Base-by-base conservation (phyloP, 345 rosid genomes). In the Alliaria petiolata region DNA sequence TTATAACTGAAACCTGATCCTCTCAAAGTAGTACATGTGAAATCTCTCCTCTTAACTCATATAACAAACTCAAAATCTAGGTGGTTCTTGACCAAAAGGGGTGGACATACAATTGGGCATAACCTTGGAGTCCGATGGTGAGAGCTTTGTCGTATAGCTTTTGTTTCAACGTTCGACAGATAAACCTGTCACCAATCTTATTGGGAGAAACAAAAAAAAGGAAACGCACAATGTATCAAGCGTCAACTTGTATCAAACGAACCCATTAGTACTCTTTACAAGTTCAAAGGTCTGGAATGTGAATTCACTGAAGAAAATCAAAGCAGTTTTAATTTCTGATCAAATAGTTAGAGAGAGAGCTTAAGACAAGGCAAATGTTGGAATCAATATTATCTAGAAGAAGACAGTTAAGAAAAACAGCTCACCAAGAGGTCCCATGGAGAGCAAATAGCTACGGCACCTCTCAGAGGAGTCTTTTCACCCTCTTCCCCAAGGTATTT, bases 341-440 rank as follows among this genome's bases (percentile, higher is more conserved):
- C 31, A 20, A 30, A 6, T 31, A 45, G 26, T 30, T 34, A 28
- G 13, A 62, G 34, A 7, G n/a, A 7, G n/a, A 51, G 31, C 6
- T 30, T 28, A 1, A 61, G 30, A 54, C 46, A 62, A 17, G 2
- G 51, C 6, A 51, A 19, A 42, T 42, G 13, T 43, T 55, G 53
- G 14, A 17, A 64, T 25, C 34, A 72, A 54, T 53, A 53, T n/a
- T 6, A 17, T 3, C 1, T 14, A 69, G 35, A 69, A 71, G 46
- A 51, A 9, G 53, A 62, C 15, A 62, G 44, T 11, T 3, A 2
- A 20, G 7, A 45, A 59, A 28, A 69, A 13, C 7, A 69, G 14
- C 92, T 82, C 77, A 93, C 98, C 97, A 93, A 77, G 69, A 93
- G 93, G 82, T 90, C 98, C 96, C 97, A 90, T 11, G 98, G 97